phyloP scores from a whole-genome alignment of 805 yeast species.

The Saccharomycopsis synnaedendra region DNA sequence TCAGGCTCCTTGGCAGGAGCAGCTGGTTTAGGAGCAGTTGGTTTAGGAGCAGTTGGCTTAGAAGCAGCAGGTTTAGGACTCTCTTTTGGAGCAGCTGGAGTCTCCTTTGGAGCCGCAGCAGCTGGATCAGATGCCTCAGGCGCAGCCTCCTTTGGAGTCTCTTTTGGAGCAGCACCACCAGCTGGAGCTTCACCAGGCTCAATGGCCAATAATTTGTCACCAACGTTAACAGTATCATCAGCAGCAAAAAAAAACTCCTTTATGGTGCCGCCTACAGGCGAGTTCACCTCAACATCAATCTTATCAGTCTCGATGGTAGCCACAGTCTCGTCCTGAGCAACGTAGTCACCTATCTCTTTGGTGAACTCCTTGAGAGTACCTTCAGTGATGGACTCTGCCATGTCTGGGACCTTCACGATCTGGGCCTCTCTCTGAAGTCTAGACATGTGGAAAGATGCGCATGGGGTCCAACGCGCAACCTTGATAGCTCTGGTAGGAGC shows the following conservation, averaged over 20 bases:
- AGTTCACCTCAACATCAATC: conserved; percentile 93
- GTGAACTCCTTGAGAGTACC: conserved; percentile 73
- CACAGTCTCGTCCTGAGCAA: conserved; percentile 75
- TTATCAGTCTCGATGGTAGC: conserved; percentile 98
- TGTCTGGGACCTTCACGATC: conserved; percentile 84
- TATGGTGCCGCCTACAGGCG: conserved; percentile 86
- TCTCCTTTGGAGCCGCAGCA: conserved; percentile 17
- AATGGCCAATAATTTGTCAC: conserved; percentile 81
- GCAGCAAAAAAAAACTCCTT: conserved; percentile 71
- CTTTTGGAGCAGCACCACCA: conserved; percentile 32
- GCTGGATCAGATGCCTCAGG: conserved; percentile 18
- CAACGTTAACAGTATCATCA: conserved; percentile 92
- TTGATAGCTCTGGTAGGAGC: no score
- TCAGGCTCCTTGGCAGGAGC: conserved; percentile 15
- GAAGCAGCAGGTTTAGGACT: conserved; percentile 23
- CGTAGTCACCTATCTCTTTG: conserved; percentile 79
- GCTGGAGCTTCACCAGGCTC: conserved; percentile 69
- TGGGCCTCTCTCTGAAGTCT: conserved; percentile 28
- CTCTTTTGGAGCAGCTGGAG: conserved; percentile 23
- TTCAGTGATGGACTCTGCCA: conserved; percentile 98
- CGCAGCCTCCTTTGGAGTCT: conserved; percentile 21
- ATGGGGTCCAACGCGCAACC: no score
- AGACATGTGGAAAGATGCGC: conserved; percentile 9
- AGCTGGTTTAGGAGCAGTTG: conserved; percentile 19
- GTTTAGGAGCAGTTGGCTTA: conserved; percentile 19